A percentile compares a stretch with the other conserved stretches of the same genome.
Conservation (phyloP, 2,329 filamentous ascomycete genomes). For the Zymoseptoria pseudotritici region DNA sequence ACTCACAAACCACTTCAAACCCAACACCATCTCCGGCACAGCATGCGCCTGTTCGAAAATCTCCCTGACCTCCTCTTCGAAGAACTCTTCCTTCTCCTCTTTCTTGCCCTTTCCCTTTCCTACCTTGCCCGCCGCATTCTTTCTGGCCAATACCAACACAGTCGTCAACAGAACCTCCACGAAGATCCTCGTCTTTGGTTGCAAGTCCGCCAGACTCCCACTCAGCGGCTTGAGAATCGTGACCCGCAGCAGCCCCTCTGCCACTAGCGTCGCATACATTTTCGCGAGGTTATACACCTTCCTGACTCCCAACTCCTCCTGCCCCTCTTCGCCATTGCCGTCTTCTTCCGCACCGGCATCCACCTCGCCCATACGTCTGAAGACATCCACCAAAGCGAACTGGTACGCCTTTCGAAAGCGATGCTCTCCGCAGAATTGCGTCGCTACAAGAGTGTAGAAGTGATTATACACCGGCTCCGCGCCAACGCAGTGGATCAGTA, state of each 20-base stretch:
- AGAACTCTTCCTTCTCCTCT: slow-evolving; percentile 20
- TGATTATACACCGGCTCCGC: slow-evolving; percentile 81
- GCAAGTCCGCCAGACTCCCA: slow-evolving; percentile 66
- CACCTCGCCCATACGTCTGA: slow-evolving; percentile 75
- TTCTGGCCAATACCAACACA: slow-evolving; percentile 51
- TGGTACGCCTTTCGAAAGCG: slow-evolving; percentile 78
- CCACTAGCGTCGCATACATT: slow-evolving; percentile 57
- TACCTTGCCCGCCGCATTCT: slow-evolving; percentile 26
- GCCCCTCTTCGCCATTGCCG: slow-evolving; percentile 47
- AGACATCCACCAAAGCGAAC: slow-evolving; percentile 77
- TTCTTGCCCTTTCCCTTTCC: slow-evolving; percentile 33
- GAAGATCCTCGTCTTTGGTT: slow-evolving; percentile 68
- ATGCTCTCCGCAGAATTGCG: slow-evolving; percentile 64
- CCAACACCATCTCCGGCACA: slow-evolving; percentile 60
- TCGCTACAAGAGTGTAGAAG: slow-evolving; percentile 83
- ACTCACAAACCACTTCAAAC: slow-evolving; percentile 71
- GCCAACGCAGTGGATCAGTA: slow-evolving; percentile 79
- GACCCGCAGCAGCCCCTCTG: slow-evolving; percentile 52
- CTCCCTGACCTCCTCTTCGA: slow-evolving; percentile 54
- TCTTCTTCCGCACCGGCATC: slow-evolving; percentile 59
- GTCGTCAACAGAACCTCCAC: slow-evolving; percentile 74
- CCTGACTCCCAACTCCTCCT: slow-evolving; percentile 47
- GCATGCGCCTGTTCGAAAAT: slow-evolving; percentile 60
- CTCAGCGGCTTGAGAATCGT: slow-evolving; percentile 54
- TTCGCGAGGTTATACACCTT: slow-evolving; percentile 62